These are phyloP conservation scores for Cicer yamashitae DNA, from an alignment of 306 rosid species.

Conservation along the genomic window DNA sequence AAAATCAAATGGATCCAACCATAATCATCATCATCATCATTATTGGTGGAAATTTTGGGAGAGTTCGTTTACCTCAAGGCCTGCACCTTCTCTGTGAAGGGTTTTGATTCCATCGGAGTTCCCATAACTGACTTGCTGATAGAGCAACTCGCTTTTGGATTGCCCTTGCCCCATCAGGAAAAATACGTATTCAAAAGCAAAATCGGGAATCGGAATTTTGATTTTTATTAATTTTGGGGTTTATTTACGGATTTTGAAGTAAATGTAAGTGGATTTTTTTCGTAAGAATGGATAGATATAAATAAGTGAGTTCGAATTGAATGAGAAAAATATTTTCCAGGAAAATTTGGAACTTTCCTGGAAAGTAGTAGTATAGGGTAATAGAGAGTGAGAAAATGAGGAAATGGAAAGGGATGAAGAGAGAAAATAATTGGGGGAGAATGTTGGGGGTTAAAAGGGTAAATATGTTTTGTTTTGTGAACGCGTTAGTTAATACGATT, in stretches of 20 bases:
- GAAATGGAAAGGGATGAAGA: not conserved
- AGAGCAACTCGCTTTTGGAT: conserved; percentile 80
- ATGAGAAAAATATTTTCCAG: conserved; percentile 41
- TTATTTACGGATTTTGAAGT: conserved; percentile 11
- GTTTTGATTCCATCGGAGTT: conserved; percentile 77
- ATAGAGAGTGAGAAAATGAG: conserved; percentile 6
- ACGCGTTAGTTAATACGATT: conserved; percentile 12
- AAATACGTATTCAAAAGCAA: conserved; percentile 31
- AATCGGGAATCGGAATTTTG: not conserved
- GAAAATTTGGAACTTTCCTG: conserved; percentile 53
- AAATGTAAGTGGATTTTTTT: conserved; percentile 19
- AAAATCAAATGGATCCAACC: conserved; percentile 41
- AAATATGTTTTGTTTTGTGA: conserved; percentile 14
- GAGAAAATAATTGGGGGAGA: not conserved
- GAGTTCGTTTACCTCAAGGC: conserved; percentile 74
- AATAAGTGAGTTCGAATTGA: conserved; percentile 11
- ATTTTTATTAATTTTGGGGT: not conserved
- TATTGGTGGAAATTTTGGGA: not conserved
- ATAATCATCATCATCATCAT: not conserved
- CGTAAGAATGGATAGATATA: not conserved
- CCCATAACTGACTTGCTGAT: conserved; percentile 83
- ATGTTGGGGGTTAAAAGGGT: conserved; percentile 37
- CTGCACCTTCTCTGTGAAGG: conserved; percentile 81
- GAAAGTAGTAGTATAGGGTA: conserved; percentile 14
- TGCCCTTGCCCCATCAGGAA: conserved; percentile 80